A percentile compares a stretch with the other conserved stretches of the same genome.
Evolutionary conservation across 2,329 filamentous ascomycete genomes (phyloP).

Genomic region (Metarhizium robertsii): DNA sequence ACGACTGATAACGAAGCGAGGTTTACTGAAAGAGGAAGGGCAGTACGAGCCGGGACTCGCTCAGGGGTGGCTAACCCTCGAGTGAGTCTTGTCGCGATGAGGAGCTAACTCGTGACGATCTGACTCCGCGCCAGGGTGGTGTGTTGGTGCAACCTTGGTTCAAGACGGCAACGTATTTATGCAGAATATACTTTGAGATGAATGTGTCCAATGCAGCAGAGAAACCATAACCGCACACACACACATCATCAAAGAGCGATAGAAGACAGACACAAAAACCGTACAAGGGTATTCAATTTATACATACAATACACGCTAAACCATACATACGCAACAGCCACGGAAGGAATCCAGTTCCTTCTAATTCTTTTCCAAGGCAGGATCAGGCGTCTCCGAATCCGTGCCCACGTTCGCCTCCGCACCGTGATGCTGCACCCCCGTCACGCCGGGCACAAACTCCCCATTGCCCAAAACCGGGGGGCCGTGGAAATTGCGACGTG

Average conservation of each 20-base stretch:
- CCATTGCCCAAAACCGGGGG: conserved; percentile 28
- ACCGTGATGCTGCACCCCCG: background rate
- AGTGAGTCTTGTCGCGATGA: too few species aligned
- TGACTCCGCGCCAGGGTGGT: too few species aligned
- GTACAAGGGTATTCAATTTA: background rate
- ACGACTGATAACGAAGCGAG: background rate
- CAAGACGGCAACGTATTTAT: too few species aligned
- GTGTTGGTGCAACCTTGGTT: too few species aligned
- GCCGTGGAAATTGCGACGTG: conserved; percentile 54
- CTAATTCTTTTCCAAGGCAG: background rate
- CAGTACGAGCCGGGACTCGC: too few species aligned
- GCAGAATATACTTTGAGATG: conserved; percentile 3
- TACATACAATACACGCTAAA: background rate
- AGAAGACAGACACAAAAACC: background rate
- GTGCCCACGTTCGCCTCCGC: background rate
- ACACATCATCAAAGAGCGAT: background rate
- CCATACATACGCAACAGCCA: background rate
- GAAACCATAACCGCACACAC: too few species aligned
- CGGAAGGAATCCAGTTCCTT: background rate
- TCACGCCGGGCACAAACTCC: background rate
- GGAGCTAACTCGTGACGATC: too few species aligned
- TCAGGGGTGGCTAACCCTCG: too few species aligned
- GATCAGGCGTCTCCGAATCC: conserved; percentile 3
- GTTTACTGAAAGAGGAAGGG: background rate
- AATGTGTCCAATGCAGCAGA: background rate